A percentile compares a stretch with the other conserved stretches of the same genome.
phyloP scores from a whole-genome alignment of 1,284 basidiomycete species.

The Apiotrichum brassicae region DNA sequence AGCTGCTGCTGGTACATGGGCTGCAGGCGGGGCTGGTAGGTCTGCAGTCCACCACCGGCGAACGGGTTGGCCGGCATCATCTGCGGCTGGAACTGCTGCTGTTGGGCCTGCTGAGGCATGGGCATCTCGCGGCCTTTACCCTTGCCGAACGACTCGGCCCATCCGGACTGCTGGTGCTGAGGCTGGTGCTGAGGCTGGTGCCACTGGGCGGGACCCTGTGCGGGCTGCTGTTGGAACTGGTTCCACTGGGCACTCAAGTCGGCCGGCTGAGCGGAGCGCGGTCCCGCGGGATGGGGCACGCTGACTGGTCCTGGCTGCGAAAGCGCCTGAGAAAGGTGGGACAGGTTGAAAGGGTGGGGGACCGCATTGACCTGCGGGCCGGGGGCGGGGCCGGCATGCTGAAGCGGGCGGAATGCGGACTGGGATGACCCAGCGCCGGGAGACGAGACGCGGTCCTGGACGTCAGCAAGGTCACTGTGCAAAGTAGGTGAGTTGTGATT shows the following conservation, averaged over 20 bases:
- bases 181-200: slow-evolving; percentile 5
- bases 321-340: slow-evolving; percentile 37
- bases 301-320: slow-evolving; percentile 13
- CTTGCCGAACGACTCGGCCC: slow-evolving; percentile 20
- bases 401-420: slow-evolving; percentile 14
- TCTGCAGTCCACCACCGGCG: slow-evolving; percentile 11
- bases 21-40: slow-evolving; percentile 17
- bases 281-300: slow-evolving; percentile 1
- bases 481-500: not conserved
- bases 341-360: slow-evolving; percentile 43
- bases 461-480: slow-evolving; percentile 5
- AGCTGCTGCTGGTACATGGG: slow-evolving; percentile 38
- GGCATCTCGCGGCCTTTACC: slow-evolving; percentile 22
- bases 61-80: slow-evolving; percentile 13
- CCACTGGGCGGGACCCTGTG: slow-evolving; percentile 14
- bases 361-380: slow-evolving; percentile 10
- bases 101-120: slow-evolving; percentile 1
- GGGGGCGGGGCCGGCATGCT: slow-evolving; percentile 3
- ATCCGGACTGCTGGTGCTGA: not conserved
- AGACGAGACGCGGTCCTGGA: slow-evolving; percentile 12
- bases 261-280: slow-evolving; percentile 3
- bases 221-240: slow-evolving; percentile 8
- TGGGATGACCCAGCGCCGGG: slow-evolving; percentile 13
- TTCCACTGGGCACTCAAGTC: slow-evolving; percentile 14
- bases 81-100: slow-evolving; percentile 6